Conservation (phyloP, 208 protist genomes). For the Leishmania turanica region DNA sequence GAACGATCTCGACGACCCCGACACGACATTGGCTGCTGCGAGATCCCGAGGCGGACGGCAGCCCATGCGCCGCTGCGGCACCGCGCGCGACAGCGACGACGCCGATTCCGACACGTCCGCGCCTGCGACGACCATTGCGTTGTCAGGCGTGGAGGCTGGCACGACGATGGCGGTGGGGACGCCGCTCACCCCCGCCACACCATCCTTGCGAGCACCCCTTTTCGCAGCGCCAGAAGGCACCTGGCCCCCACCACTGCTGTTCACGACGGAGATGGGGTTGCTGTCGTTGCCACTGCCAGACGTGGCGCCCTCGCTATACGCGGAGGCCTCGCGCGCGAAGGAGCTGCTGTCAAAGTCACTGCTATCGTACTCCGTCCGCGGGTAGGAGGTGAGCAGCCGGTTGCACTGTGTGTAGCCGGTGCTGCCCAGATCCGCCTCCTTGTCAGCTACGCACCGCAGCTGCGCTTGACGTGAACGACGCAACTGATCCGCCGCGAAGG, state of each 20-base stretch:
- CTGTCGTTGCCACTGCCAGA: neutral
- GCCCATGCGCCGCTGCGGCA: constrained; percentile 13
- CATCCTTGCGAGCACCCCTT: neutral
- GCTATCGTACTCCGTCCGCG: constrained; percentile 15
- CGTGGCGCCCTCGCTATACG: neutral
- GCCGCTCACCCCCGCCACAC: neutral
- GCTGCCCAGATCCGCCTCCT: constrained; percentile 7
- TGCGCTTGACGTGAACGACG: constrained; percentile 21
- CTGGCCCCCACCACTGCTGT: neutral
- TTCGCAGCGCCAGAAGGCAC: neutral
- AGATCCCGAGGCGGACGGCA: constrained; percentile 2
- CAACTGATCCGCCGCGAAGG: constrained; percentile 36
- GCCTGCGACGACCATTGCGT: neutral
- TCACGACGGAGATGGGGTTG: neutral
- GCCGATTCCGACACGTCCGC: neutral
- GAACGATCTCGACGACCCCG: neutral
- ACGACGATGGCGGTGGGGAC: constrained; percentile 7
- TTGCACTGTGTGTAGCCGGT: constrained; percentile 4
- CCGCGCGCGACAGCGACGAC: neutral
- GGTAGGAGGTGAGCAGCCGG: constrained; percentile 12
- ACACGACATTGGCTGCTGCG: neutral
- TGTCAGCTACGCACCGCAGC: constrained; percentile 10
- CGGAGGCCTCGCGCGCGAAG: neutral
- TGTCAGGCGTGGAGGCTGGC: neutral
- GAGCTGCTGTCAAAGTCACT: constrained; percentile 7